Conservation (phyloP, 2,329 filamentous ascomycete genomes). For the Phaeoacremonium minimum region DNA sequence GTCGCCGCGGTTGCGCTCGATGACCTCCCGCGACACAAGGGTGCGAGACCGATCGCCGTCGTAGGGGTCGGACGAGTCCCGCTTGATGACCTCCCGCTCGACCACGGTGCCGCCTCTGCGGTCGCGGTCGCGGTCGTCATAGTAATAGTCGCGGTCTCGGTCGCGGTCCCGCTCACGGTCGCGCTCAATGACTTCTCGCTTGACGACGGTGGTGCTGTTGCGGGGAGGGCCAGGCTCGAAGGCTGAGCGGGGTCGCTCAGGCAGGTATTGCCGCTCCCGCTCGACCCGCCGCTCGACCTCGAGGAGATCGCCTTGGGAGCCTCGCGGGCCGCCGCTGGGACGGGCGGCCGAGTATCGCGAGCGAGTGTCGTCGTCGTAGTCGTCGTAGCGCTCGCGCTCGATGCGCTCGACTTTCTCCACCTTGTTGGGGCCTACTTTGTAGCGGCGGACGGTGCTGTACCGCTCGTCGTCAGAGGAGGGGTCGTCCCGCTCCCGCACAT, state of each 20-base stretch:
- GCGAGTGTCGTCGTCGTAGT: conserved; percentile 41
- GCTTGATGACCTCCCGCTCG: conserved; percentile 18
- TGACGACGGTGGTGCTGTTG: conserved; percentile 18
- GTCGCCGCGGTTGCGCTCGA: conserved; percentile 7
- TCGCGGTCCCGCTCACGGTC: conserved; percentile 17
- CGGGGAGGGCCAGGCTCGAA: conserved; percentile 33
- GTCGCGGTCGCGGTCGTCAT: conserved; percentile 3
- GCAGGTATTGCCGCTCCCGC: conserved; percentile 27
- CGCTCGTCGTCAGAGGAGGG: conserved; percentile 38
- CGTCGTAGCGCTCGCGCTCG: conserved; percentile 29
- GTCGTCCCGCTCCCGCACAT: conserved; percentile 23
- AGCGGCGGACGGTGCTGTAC: conserved; percentile 45
- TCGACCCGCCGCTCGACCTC: conserved; percentile 38
- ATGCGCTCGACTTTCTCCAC: conserved; percentile 33
- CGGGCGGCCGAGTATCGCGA: conserved; percentile 32
- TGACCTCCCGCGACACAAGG: conserved; percentile 6
- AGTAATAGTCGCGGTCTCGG: conserved; percentile 5
- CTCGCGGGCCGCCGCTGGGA: conserved; percentile 16
- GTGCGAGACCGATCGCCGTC: conserved; percentile 6
- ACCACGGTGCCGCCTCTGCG: conserved; percentile 6
- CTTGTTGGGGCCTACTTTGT: conserved; percentile 42
- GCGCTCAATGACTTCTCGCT: conserved; percentile 22
- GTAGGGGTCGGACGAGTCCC: conserved; percentile 12
- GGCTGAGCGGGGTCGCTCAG: conserved; percentile 48
- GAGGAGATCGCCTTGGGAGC: conserved; percentile 32